Percentiles rank a stretch among this genome's conserved stretches.
phyloP scores from a whole-genome alignment of 495 filamentous ascomycete species.

The Penicillium coffeae region DNA sequence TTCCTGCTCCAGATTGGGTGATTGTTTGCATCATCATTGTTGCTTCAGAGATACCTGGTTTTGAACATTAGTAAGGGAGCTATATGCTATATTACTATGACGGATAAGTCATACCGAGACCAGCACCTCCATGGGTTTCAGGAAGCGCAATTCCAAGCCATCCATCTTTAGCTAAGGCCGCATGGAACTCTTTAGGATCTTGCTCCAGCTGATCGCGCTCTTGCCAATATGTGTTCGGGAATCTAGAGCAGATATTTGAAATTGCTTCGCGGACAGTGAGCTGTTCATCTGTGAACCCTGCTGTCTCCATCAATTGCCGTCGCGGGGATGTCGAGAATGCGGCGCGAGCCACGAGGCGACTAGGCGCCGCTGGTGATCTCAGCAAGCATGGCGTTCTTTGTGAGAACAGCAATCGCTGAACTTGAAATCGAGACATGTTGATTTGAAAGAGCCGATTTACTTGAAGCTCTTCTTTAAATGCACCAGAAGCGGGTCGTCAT shows the following conservation, averaged over 20 bases:
- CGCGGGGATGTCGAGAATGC: slow-evolving; percentile 29
- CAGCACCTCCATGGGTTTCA: slow-evolving; percentile 66
- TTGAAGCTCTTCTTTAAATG: not conserved
- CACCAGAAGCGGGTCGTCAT: not conserved
- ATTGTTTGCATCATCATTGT: slow-evolving; percentile 86
- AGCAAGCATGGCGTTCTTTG: not conserved
- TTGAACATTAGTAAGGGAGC: not conserved
- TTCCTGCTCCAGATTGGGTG: slow-evolving; percentile 70
- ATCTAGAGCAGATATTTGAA: slow-evolving; percentile 61
- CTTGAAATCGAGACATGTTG: slow-evolving; percentile 17
- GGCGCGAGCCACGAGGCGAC: not conserved
- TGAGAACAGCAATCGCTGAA: slow-evolving; percentile 9
- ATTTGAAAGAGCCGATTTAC: not conserved
- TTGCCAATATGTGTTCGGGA: slow-evolving; percentile 65
- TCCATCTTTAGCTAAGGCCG: slow-evolving; percentile 70
- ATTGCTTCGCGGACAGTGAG: slow-evolving; percentile 69
- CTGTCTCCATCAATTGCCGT: slow-evolving; percentile 60
- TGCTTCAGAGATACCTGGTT: slow-evolving; percentile 63
- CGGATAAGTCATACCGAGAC: slow-evolving; percentile 58
- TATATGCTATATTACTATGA: not conserved
- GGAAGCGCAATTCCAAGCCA: slow-evolving; percentile 80
- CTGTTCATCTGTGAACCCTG: slow-evolving; percentile 68
- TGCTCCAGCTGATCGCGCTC: slow-evolving; percentile 61
- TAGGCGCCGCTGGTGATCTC: not conserved
- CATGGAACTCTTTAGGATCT: slow-evolving; percentile 71